Base-by-base conservation (phyloP, 106 monocot genomes). In the Triglochin maritima region DNA sequence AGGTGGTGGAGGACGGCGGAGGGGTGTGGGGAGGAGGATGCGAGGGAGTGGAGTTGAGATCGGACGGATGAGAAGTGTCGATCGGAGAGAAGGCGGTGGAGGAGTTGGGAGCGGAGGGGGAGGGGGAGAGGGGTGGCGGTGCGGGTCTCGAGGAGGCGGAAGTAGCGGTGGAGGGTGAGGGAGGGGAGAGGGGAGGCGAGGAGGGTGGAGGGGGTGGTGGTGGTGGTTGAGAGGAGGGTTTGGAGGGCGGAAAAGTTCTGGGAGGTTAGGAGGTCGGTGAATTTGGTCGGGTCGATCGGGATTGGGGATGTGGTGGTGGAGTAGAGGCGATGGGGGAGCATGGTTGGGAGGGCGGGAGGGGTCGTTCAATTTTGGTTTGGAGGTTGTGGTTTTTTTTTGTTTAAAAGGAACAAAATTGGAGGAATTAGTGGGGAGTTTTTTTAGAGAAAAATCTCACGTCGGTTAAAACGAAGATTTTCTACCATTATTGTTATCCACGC, bases 201-300 rank as follows among this genome's bases (percentile, higher is more conserved):
- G 44, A 51, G 65, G 59, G 46, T 57, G 78, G 77, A 69, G 29
- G 15, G 50, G 15, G 64, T 44, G 44, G 80, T 61, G 74, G 65
- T 16, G 47, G 71, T 8, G 41, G 52, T 29, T 16, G 60, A 56
- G 62, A 75, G 66, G 50, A 83, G 68, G 72, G 69, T 10, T 77
- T 71, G 56, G 55, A 89, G 85, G 13, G 59, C 74, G 69, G 68
- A 72, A 82, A 82, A 89, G 56, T 74, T 82, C 57, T 83, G 82
- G 12, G 17, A 46, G 63, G 63, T 2, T 58, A 89, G 69, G 67
- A 79, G 81, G 56, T 59, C 60, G 70, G 70, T 59, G 16, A 75
- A 4, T 49, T 50, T 45, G 57, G 70, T 14, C 41, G 61, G 56
- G 66, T 81, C 76, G 47, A 71, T 46, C 56, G 14, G 64, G 12